These are phyloP conservation scores for Neopestalotiopsis sp. DNA, from an alignment of 2,329 filamentous ascomycete species.

Conservation along the genomic window DNA sequence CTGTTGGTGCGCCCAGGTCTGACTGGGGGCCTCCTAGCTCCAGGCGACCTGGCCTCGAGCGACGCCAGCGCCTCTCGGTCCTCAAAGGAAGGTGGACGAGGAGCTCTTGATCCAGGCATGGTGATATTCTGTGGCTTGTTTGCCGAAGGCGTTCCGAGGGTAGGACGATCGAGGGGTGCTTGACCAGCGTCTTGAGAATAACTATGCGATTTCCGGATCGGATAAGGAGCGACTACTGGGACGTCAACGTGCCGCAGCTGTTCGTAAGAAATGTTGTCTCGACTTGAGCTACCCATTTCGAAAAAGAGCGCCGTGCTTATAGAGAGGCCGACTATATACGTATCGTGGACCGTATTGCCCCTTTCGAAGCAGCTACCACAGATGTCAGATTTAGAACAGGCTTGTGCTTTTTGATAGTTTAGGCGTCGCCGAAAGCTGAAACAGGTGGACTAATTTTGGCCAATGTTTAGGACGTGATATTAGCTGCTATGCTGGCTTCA, in stretches of 20 bases:
- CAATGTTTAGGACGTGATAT: slow-evolving; percentile 2
- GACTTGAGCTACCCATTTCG: not conserved
- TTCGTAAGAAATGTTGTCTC: slow-evolving; percentile 10
- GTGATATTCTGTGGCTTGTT: not conserved
- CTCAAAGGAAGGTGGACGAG: not conserved
- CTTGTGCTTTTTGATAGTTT: slow-evolving; percentile 2
- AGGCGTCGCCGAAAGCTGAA: slow-evolving; percentile 13
- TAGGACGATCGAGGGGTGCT: slow-evolving; percentile 2
- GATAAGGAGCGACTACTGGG: not conserved
- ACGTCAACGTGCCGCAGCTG: slow-evolving; percentile 8
- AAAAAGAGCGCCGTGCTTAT: not conserved
- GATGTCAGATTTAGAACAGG: slow-evolving; percentile 7
- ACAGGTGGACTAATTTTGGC: slow-evolving; percentile 11
- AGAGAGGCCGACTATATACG: slow-evolving; percentile 3
- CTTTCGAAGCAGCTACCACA: slow-evolving; percentile 4
- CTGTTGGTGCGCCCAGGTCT: slow-evolving; percentile 10
- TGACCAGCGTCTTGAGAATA: slow-evolving; percentile 7
- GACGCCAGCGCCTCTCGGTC: slow-evolving; percentile 7
- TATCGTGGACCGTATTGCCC: not conserved
- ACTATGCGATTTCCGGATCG: slow-evolving; percentile 2
- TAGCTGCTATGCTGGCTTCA: not conserved
- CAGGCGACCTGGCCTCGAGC: slow-evolving; percentile 7
- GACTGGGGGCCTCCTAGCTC: not conserved
- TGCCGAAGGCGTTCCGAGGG: slow-evolving; percentile 6
- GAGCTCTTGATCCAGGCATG: not conserved